A percentile compares a stretch with the other conserved stretches of the same genome.
Conservation (phyloP, 2,329 filamentous ascomycete species). For the Colletotrichum tropicicola region DNA sequence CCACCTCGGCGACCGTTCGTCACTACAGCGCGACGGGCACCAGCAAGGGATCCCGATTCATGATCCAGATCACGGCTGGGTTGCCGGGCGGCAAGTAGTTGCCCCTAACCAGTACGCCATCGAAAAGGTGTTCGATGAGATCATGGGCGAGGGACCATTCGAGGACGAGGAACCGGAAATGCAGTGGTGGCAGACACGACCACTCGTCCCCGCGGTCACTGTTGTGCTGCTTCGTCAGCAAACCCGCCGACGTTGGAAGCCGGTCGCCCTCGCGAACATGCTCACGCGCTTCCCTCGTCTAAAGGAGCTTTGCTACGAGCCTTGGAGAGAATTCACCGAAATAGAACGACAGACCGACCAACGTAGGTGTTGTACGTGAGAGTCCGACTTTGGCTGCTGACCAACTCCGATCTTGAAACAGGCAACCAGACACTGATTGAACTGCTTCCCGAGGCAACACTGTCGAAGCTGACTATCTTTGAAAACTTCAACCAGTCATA, state of each 20-base stretch:
- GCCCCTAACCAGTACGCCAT: slow-evolving; percentile 32
- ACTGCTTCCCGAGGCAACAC: slow-evolving; percentile 34
- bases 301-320: slow-evolving; percentile 48
- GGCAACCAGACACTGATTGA: slow-evolving; percentile 37
- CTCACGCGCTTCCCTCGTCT: slow-evolving; percentile 44
- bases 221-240: slow-evolving; percentile 47
- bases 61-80: slow-evolving; percentile 40
- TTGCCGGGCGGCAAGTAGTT: slow-evolving; percentile 34
- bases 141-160: slow-evolving; percentile 41
- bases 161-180: slow-evolving; percentile 36
- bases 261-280: slow-evolving; percentile 40
- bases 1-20: slow-evolving; percentile 18
- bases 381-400: slow-evolving; percentile 32
- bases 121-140: slow-evolving; percentile 36
- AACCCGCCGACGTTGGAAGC: slow-evolving; percentile 45
- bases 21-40: not conserved
- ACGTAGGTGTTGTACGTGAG: slow-evolving; percentile 35
- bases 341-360: slow-evolving; percentile 36
- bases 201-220: slow-evolving; percentile 42
- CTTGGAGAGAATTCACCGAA: slow-evolving; percentile 43
- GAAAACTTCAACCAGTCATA: slow-evolving; percentile 45
- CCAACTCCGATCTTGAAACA: slow-evolving; percentile 29
- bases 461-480: slow-evolving; percentile 43
- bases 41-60: not conserved
- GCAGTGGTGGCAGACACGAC: slow-evolving; percentile 44